A percentile compares a stretch with the other conserved stretches of the same genome.
Evolutionary conservation across 2,329 filamentous ascomycete species (phyloP).

Genomic region (Cytospora leucostoma): DNA sequence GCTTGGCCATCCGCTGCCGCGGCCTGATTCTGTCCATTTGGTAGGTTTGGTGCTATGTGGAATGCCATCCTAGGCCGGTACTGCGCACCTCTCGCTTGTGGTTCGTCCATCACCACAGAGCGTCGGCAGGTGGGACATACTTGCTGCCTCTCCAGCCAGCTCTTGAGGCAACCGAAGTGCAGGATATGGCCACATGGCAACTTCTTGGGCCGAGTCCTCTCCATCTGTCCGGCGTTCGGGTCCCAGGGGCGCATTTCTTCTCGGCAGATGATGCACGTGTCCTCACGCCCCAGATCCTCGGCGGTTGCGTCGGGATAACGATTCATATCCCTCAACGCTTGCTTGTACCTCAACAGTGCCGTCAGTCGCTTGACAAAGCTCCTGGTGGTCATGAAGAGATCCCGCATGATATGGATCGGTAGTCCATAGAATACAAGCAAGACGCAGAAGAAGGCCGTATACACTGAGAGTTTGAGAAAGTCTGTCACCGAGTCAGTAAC

Average conservation of each 20-base stretch:
- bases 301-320: slow-evolving; percentile 86
- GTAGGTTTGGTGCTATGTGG: slow-evolving; percentile 37
- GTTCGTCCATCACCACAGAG: slow-evolving; percentile 68
- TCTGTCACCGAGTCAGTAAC: slow-evolving; percentile 51
- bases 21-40: slow-evolving; percentile 39
- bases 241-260: slow-evolving; percentile 91
- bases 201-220: slow-evolving; percentile 89
- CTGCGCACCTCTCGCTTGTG: slow-evolving; percentile 36
- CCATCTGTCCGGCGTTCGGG: slow-evolving; percentile 66
- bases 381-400: slow-evolving; percentile 89
- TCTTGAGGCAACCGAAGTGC: slow-evolving; percentile 91
- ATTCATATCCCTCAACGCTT: slow-evolving; percentile 93
- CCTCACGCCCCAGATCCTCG: slow-evolving; percentile 81
- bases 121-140: slow-evolving; percentile 93
- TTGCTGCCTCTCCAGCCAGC: slow-evolving; percentile 96
- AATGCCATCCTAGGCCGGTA: slow-evolving; percentile 39
- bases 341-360: slow-evolving; percentile 86
- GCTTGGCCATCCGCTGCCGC: slow-evolving; percentile 33
- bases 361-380: slow-evolving; percentile 89
- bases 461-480: slow-evolving; percentile 87
- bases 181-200: slow-evolving; percentile 94
- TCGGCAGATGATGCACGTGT: slow-evolving; percentile 96
- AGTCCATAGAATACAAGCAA: slow-evolving; percentile 92
- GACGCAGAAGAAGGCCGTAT: slow-evolving; percentile 89
- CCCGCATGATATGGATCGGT: slow-evolving; percentile 94